Percentiles rank a stretch among this genome's conserved stretches.
phyloP scores from a whole-genome alignment of 2,329 filamentous ascomycete species.

The Ophiognomonia clavigignenti-juglandacearum region DNA sequence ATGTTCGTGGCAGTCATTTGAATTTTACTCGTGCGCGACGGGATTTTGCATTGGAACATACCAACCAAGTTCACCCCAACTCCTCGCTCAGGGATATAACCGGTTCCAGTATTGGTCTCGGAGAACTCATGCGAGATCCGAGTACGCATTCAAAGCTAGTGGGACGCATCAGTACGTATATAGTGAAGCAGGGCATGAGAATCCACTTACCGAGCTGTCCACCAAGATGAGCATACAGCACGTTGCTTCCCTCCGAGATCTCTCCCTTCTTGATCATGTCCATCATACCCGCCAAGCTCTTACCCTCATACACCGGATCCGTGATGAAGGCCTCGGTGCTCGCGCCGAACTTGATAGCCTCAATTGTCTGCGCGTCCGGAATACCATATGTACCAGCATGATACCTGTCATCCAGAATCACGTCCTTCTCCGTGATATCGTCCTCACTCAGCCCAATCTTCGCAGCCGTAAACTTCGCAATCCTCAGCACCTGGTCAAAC shows the following conservation, averaged over 20 bases:
- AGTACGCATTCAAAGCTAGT: not conserved
- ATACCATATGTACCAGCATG: slow-evolving; percentile 66
- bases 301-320: slow-evolving; percentile 72
- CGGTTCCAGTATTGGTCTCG: too few species aligned
- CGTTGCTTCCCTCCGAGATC: slow-evolving; percentile 54
- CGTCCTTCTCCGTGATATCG: slow-evolving; percentile 58
- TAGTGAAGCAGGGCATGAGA: too few species aligned
- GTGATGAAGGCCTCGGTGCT: slow-evolving; percentile 68
- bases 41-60: too few species aligned
- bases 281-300: slow-evolving; percentile 68
- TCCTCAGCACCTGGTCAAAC: slow-evolving; percentile 59
- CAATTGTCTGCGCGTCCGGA: slow-evolving; percentile 57
- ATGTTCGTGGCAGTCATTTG: too few species aligned
- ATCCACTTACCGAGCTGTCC: slow-evolving; percentile 64
- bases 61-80: too few species aligned
- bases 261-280: slow-evolving; percentile 58
- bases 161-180: not conserved
- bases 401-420: slow-evolving; percentile 59
- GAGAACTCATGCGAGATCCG: too few species aligned
- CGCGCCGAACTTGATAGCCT: slow-evolving; percentile 65
- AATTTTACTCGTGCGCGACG: too few species aligned
- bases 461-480: slow-evolving; percentile 57
- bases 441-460: slow-evolving; percentile 57
- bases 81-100: too few species aligned
- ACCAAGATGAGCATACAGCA: slow-evolving; percentile 67